These are phyloP conservation scores for Candida corydali DNA, from an alignment of 805 yeast species.

Conservation along the genomic window DNA sequence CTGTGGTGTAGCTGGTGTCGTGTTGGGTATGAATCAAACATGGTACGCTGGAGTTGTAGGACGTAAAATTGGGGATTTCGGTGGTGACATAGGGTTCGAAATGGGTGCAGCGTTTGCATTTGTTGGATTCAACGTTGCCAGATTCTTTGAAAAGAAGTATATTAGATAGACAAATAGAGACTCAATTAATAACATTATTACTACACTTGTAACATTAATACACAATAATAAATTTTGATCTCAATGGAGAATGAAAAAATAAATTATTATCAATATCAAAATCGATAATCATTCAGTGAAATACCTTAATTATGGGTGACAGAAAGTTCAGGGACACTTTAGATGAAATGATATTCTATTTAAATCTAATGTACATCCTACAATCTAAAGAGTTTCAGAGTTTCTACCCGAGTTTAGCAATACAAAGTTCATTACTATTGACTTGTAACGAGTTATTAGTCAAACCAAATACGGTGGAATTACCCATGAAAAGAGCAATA, in stretches of 20 bases:
- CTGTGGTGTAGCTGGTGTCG: constrained; percentile 83
- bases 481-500: constrained; percentile 1
- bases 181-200: background rate
- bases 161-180: constrained; percentile 2
- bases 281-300: no score
- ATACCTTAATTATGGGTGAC: no score
- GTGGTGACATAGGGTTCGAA: constrained; percentile 89
- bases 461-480: constrained; percentile 1
- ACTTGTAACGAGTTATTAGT: constrained; percentile 4
- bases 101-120: constrained; percentile 66
- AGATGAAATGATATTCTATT: constrained; percentile 3
- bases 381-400: constrained; percentile 3
- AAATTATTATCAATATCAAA: no score
- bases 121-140: constrained; percentile 50
- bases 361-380: constrained; percentile 2
- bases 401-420: constrained; percentile 1
- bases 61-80: constrained; percentile 52
- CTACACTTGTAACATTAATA: no score
- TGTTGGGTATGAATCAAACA: constrained; percentile 79
- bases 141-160: constrained; percentile 68
- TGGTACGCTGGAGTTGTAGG: constrained; percentile 80
- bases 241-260: no score
- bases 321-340: constrained; percentile 1
- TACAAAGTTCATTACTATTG: constrained; percentile 4
- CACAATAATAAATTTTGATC: no score